Evolutionary conservation across 2,329 filamentous ascomycete genomes (phyloP), one percentile per base, ranked within the genome.

Genomic region (Neocatenulostroma microsporum): DNA sequence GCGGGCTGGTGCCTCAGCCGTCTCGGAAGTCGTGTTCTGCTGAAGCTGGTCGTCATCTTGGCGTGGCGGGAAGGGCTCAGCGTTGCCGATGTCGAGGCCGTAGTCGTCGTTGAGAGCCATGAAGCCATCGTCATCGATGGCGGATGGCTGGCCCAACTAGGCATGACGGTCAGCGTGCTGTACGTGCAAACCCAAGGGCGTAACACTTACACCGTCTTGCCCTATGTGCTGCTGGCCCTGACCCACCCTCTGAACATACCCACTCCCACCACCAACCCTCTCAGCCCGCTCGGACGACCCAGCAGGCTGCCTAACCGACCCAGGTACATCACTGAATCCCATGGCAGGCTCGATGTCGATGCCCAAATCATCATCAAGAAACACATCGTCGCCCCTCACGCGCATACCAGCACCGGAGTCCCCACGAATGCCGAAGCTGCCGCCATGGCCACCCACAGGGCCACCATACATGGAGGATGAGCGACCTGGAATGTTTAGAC

Each of bases 271-370:
- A 6, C 19, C 36, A 2, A 37, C n/a, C n/a, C n/a, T n/a, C n/a
- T 44, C 41, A 9, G 30, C 24, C 27, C 35, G 36, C n/a, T 21
- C 44, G 23, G 27, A 12, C 12, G 41, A 27, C 17, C 19, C 37
- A 12, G 18, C 24, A 39, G 40, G 34, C 35, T 51, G 42, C 10
- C 39, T 42, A 9, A 14, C 23, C 18, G 47, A n/a, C 11, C 13
- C 37, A n/a, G n/a, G n/a, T n/a, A n/a, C n/a, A 12, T 46, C 43
- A 10, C 35, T 45, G 20, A 52, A 39, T 9, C 35, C 32, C 14
- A 81, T 58, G 44, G 74, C 72, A 11, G 69, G 74, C 45, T 79
- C 77, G 45, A 82, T 72, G 24, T 68, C 70, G 47, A 82, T 78
- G 35, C 49, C 52, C 9, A 56, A 45, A 21, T 53, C 51, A 14